Percentiles rank a stretch among this genome's conserved stretches.
phyloP scores from a whole-genome alignment of 176 grass and related monocot species.

The Rhynchospora tenuis region DNA sequence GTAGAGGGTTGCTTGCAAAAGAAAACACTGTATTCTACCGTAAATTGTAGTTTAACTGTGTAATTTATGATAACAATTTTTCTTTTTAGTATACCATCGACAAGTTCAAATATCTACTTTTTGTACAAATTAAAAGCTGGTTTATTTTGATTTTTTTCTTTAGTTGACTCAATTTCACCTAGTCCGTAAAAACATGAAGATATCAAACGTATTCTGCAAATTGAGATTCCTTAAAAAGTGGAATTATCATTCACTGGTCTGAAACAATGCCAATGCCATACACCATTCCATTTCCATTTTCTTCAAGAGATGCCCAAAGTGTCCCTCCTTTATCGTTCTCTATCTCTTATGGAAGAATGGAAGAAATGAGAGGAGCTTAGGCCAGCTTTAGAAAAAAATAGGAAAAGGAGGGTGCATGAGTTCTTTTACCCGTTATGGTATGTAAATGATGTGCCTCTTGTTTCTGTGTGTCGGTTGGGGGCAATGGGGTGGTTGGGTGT shows the following conservation, averaged over 20 bases:
- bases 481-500: neutral
- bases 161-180: neutral
- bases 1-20: neutral
- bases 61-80: neutral
- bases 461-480: neutral
- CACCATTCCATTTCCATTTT: neutral
- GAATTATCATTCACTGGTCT: neutral
- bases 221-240: neutral
- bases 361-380: neutral
- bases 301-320: neutral
- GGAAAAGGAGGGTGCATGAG: neutral
- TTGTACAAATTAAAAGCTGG: neutral
- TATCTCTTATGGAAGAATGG: neutral
- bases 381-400: neutral
- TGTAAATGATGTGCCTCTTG: neutral
- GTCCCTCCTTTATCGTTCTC: neutral
- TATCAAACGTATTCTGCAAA: neutral
- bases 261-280: neutral
- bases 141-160: neutral
- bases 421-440: neutral
- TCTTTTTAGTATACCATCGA: neutral
- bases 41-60: neutral
- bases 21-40: neutral
- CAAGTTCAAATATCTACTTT: neutral
- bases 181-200: neutral